Base-by-base conservation (phyloP, 1,284 basidiomycete species). In the Puccinia polysora region DNA sequence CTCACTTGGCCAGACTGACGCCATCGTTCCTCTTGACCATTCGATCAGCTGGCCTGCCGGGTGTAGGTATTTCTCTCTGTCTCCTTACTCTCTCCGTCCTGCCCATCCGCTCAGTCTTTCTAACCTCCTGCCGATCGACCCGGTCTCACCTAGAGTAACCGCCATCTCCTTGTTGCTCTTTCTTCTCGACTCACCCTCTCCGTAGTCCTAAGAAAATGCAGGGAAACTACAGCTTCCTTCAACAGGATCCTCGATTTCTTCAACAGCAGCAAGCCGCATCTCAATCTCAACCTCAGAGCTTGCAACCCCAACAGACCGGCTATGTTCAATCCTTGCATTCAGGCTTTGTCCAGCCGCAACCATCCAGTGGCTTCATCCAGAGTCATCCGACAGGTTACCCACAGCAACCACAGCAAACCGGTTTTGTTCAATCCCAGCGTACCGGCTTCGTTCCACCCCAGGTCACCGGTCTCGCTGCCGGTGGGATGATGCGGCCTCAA, bases 161-260 rank as follows among this genome's bases (percentile, higher is more conserved):
- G n/a, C n/a, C n/a, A n/a, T n/a, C n/a, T n/a, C n/a, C n/a, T n/a
- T n/a, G n/a, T n/a, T n/a, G n/a, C n/a, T n/a, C n/a, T n/a, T n/a
- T n/a, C n/a, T n/a, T n/a, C n/a, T n/a, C n/a, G n/a, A n/a, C n/a
- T n/a, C n/a, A n/a, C n/a, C n/a, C n/a, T n/a, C n/a, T n/a, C n/a
- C n/a, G n/a, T n/a, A n/a, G n/a, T n/a, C n/a, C n/a, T n/a, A n/a
- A n/a, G n/a, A 65, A 65, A 45, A 72, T 72, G 69, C 69, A 72
- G 45, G 69, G 69, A 3, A 50, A 64, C 34, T 72, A 72, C 36
- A 62, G 69, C 40, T 72, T 72, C 28, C 59, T 72, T 28, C 69
- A 72, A 45, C 69, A 72, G 69, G 69, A 72, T 20, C 69, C 69
- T 43, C 69, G 69, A 36, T 72, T 72, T 56, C 69, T 72, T 38